Evolutionary conservation across 2,329 filamentous ascomycete genomes (phyloP), one percentile per base, ranked within the genome.

Genomic region (Aureobasidium namibiae): DNA sequence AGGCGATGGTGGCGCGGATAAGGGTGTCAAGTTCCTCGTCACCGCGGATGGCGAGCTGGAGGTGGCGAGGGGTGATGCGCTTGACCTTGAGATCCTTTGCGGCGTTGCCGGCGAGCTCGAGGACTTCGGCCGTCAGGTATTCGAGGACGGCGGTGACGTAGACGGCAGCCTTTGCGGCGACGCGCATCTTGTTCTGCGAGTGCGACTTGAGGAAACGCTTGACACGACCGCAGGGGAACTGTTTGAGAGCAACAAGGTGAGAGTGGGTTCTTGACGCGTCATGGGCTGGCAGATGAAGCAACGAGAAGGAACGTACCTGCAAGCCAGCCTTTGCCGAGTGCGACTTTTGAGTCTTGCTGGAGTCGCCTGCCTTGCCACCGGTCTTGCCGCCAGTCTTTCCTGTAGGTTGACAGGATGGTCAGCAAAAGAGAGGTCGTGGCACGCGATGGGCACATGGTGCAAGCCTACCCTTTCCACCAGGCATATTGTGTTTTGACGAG

Each of bases 71-170:
- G 13, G 92, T 97, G 77, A 99, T 99, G 77, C 94, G 94, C 86
- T 97, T 99, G 79, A 97, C 94, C 79, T 97, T 99, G 73, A 97
- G 88, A 76, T 99, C 94, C 83, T 97, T 97, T 76, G 94, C 94
- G 57, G 94, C 94, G 75, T 99, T 99, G 76, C 94, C 94, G 74
- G 94, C 94, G 65, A 99, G 82, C 77, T 99, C 94, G 69, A 99
- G 88, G 48, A 99, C 92, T 84, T 99, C 92, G 65, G 92, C 92
- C 62, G 94, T 96, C 67, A 99, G 81, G 75, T 99, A 99, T 80
- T 99, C 94, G 65, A 99, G 88, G 60, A 99, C 94, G 44, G 94
- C 94, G 52, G 94, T 97, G 63, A 97, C 90, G 74, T 99, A 99
- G 69, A 99, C 94, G 66, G 94, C 92, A 65, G 94, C 94, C 82